Percentiles rank a stretch among this genome's conserved stretches.
Evolutionary conservation across 169 alveolate genomes (phyloP).

Genomic region (Perkinsus marinus): DNA sequence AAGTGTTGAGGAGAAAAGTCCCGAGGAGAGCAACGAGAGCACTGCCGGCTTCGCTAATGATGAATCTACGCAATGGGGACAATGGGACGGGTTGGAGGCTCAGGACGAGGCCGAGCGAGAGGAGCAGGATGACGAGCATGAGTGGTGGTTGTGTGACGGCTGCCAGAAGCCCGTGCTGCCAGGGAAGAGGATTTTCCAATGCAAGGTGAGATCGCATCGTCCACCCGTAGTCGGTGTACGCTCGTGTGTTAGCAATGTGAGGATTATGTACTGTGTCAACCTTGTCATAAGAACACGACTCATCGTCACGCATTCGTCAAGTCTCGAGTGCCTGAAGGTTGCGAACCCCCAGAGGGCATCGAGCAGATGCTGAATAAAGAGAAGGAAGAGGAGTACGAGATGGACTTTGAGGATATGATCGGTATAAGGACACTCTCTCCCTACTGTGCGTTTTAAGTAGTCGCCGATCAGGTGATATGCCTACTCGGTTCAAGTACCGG

Average conservation of each 20-base stretch:
- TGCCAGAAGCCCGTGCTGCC: neutral
- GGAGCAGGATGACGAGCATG: neutral
- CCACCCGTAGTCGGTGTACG: neutral
- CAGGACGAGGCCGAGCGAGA: neutral
- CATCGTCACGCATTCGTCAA: neutral
- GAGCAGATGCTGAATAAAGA: neutral
- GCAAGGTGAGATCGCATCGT: neutral
- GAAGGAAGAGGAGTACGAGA: neutral
- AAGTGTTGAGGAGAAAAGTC: neutral
- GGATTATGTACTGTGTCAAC: neutral
- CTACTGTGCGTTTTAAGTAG: neutral
- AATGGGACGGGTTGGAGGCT: neutral
- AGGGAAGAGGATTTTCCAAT: neutral
- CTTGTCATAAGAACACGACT: neutral
- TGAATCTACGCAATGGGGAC: neutral
- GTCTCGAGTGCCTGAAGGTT: neutral
- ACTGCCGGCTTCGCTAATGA: neutral
- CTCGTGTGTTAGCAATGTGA: neutral
- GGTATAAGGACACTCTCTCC: neutral
- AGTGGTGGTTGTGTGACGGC: neutral
- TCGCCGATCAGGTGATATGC: neutral
- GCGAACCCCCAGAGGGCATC: neutral
- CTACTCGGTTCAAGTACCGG: neutral
- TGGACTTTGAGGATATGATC: neutral
- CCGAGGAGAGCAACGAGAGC: neutral